Evolutionary conservation across 2,329 filamentous ascomycete genomes (phyloP), one percentile per base, ranked within the genome.

Genomic region (Beauveria caledonica): DNA sequence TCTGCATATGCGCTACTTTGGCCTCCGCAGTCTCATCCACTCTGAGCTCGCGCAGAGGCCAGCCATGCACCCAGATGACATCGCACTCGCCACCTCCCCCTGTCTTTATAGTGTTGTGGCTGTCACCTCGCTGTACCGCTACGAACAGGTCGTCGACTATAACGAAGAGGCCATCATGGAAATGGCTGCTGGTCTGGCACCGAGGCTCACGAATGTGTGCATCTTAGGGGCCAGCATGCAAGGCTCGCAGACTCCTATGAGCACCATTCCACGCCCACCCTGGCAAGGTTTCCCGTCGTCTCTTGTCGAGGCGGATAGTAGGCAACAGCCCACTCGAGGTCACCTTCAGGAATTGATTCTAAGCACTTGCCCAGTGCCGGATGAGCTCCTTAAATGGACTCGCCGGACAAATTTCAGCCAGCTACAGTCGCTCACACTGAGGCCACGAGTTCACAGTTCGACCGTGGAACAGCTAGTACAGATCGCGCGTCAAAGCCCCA

Each of bases 31-130:
- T n/a, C 21, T 59, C 9, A 44, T 59, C 19, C 10, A 19, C n/a
- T 29, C 57, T 19, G 48, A 52, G 36, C 7, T 36, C 13, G 46
- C 21, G 13, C 23, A 51, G 21, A 36, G 5, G 13, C 45, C 29
- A 29, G 19, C 21, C n/a, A 36, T 59, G 25, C 45, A 52, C 46
- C 19, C 57, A 29, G 46, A 52, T 13, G 57, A 59, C 23, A n/a
- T 59, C 13, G 46, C 46, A 7, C 57, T 59, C 23, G 57, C 57
- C 33, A 51, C 46, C 17, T 59, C 57, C 10, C 57, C 57, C 10
- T 59, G 57, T n/a, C 57, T 59, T n/a, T 59, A 52, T 36, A 59
- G 57, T 21, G 25, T 59, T n/a, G 57, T 59, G 11, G 29, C 40
- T 6, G 9, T 36, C 21, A 59, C 57, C 25, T 19, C 29, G n/a